Base-by-base conservation (phyloP, 306 rosid genomes). In the Nissolia schottii region DNA sequence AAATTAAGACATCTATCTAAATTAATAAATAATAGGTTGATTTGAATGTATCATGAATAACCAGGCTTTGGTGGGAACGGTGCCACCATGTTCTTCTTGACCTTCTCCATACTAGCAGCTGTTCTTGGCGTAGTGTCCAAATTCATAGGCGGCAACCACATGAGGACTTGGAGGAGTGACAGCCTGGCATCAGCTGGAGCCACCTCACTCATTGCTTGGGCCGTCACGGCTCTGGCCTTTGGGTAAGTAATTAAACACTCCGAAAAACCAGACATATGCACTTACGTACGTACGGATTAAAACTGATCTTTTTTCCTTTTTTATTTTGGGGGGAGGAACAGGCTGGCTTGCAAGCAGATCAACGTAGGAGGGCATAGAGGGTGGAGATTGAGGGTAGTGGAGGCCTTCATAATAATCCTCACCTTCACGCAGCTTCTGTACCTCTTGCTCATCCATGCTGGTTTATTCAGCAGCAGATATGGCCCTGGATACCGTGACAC, bases 41-140 rank as follows among this genome's bases (percentile, higher is more conserved):
- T 28, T n/a, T 57, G 40, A n/a, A n/a, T n/a, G n/a, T n/a, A n/a
- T n/a, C n/a, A n/a, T n/a, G n/a, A n/a, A n/a, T n/a, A n/a, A n/a
- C n/a, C 62, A 93, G 97, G 95, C 74, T 89, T 89, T 75, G 96
- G 99, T 68, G 97, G 99, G 27, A 94, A 94, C 20, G 89, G 92
- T 16, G 96, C 97, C 0, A 94, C 98, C 19, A 74, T 70, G 78
- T 91, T 86, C 67, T 89, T 94, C 85, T 82, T 91, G 31, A 74
- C 37, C 0, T 89, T 94, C 41, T 25, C 95, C 0, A 45, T 91
- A 22, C 51, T 89, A 64, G 92, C 95, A 24, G 80, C 84, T 0
- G 95, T 91, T 28, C 23, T 91, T 2, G 99, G 97, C 25, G 55
- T 84, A 16, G 92, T 80, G 15, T 94, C 97, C 0, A 94, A 94